Conservation (phyloP, 1,139 yeast genomes). For the Blastobotrys ciferrii region DNA sequence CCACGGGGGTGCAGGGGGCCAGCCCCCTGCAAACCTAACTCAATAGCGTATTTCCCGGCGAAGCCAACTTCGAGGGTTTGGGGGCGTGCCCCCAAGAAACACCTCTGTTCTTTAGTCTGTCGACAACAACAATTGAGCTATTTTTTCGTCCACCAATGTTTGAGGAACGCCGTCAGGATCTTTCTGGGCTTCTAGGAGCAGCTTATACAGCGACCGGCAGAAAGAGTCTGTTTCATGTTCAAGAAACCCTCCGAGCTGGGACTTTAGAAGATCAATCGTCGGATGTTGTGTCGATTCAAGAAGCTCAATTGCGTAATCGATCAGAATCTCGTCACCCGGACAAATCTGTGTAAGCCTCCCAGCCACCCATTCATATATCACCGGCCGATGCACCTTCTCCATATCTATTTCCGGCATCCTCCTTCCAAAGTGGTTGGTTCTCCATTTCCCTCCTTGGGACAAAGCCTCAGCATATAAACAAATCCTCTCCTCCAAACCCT, state of each 20-base stretch:
- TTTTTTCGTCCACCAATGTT: conserved; percentile 25
- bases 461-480: no score
- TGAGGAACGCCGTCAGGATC: conserved; percentile 30
- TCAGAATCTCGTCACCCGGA: conserved; percentile 3
- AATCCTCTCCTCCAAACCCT: no score
- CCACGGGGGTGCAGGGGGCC: no score
- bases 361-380: conserved; percentile 4
- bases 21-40: no score
- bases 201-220: conserved; percentile 28
- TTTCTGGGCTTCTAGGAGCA: conserved; percentile 29
- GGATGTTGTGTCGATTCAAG: conserved; percentile 14
- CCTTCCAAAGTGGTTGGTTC: no score
- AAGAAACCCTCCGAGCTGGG: conserved; percentile 28
- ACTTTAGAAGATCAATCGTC: conserved; percentile 20
- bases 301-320: conserved; percentile 23
- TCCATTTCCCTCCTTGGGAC: no score
- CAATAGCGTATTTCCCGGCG: no score
- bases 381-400: not conserved
- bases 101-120: no score
- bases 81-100: no score
- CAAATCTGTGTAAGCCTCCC: not conserved
- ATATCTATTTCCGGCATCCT: conserved; percentile 1
- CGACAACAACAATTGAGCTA: conserved; percentile 4
- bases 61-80: no score
- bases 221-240: conserved; percentile 25